Evolutionary conservation across 345 rosid genomes (phyloP), one percentile per base, ranked within the genome.

Genomic region (Theobroma cacao): DNA sequence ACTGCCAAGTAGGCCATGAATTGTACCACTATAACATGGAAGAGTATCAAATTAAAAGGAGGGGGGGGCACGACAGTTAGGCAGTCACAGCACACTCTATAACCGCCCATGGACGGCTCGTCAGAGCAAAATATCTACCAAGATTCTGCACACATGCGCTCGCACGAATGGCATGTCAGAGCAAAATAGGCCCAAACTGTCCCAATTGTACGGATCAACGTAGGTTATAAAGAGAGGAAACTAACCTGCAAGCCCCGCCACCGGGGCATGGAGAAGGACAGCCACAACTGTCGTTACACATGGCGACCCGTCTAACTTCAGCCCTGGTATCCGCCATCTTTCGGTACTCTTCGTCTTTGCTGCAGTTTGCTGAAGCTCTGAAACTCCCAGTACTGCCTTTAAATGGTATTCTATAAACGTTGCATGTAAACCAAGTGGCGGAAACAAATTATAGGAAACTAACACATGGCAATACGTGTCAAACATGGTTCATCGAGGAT

Each of bases 241-340:
- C 56, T 1, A 18, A 86, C 91, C 92, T 78, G 90, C 95, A 89
- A 30, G 85, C 74, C 26, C 26, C 50, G 33, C 89, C 91, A 18
- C 89, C 83, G 53, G 85, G 80, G 77, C 89, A 89, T 6, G 90
- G 88, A 22, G 31, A 62, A 31, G 85, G 87, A 38, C 90, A 85
- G 5, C 88, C 87, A 69, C 87, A 87, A 5, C 78, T 74, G 3
- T 83, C 85, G 72, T 75, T 81, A 75, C 88, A 87, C 45, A 24
- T 63, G 41, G 14, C 71, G 17, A 8, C 31, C 1, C 68, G 34
- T 48, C 68, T 73, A 66, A 78, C 84, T 56, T 76, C 78, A 48
- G 60, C 63, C 22, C 50, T 53, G 48, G 30, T 30, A 28, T 48
- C 74, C 59, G 74, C 17, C 58, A 70, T 70, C 47, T 28, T 38